Conservation (phyloP, 768 basidiomycete genomes). For the Antrodiella citrinella region DNA sequence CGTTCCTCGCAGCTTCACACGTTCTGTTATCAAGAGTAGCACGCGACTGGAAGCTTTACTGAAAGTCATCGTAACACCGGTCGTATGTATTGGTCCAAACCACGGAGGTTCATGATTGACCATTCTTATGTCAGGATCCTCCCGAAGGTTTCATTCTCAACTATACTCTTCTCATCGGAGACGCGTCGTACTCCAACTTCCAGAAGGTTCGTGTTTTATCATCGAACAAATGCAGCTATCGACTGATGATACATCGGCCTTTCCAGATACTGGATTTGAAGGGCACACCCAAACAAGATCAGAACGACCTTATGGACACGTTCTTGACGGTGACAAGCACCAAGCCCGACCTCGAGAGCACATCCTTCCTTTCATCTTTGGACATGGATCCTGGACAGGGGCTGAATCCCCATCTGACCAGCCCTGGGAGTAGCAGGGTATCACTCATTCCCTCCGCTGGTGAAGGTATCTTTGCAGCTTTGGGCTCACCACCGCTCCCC, state of each 20-base stretch:
- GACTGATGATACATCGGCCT: neutral
- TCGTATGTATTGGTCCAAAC: constrained; percentile 38
- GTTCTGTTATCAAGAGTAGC: constrained; percentile 74
- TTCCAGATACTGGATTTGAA: constrained; percentile 86
- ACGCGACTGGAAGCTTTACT: constrained; percentile 83
- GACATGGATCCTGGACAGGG: constrained; percentile 87
- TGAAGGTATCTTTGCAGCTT: constrained; percentile 52
- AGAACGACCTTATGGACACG: constrained; percentile 84
- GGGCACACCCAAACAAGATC: constrained; percentile 78
- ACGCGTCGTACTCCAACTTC: constrained; percentile 94
- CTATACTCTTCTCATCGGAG: constrained; percentile 90
- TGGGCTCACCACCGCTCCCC: constrained; percentile 56
- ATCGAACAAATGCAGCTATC: neutral
- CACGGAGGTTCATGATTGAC: neutral
- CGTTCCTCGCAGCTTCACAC: constrained; percentile 54
- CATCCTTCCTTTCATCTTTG: constrained; percentile 86
- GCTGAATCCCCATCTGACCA: constrained; percentile 42
- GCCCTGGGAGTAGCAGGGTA: constrained; percentile 58
- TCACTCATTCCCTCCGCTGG: constrained; percentile 34
- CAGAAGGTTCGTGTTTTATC: constrained; percentile 63
- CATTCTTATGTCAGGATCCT: constrained; percentile 53
- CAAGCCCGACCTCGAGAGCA: constrained; percentile 77
- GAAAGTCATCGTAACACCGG: constrained; percentile 92
- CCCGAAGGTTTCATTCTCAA: constrained; percentile 92
- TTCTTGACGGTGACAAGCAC: constrained; percentile 93